Evolutionary conservation across 805 yeast species (phyloP), one percentile per base, ranked within the genome.

Genomic region (Yamadazyma sp.): DNA sequence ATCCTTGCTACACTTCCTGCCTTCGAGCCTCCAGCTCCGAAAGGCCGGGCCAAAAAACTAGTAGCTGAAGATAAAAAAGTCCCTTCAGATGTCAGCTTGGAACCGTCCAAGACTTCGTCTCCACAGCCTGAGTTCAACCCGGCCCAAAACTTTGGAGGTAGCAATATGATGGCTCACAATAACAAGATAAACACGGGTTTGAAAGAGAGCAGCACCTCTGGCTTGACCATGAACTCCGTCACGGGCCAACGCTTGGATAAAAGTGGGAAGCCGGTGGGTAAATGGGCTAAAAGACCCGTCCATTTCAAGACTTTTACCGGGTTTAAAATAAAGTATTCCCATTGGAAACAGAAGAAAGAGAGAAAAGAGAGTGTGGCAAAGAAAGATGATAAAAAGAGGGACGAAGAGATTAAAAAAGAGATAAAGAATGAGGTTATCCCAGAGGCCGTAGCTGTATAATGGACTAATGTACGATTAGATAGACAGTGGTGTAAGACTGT

Each of bases 241-340:
- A 49, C 48, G 12, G 53, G 52, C 28, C 44, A 43, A 10, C 41
- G 50, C 0, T 53, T 67, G 32, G 71, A 67, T 41, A 62, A 57
- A 36, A 52, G 64, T 9, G 71, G 71, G 6, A 54, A 45, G 32
- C 67, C 69, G 17, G 45, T 47, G 12, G 53, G 43, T 35, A 57
- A 47, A 40, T 68, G 72, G 72, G 52, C 46, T 18, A 65, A 66
- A 43, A 52, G 51, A 15, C 54, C 64, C 2, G 38, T 56, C 8
- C 53, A 55, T 37, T 65, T 67, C 50, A 68, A 68, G 57, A 64
- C 73, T 1, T 68, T 68, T 47, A 62, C 64, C 30, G 74, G 74
- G 9, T 68, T 62, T 50, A 66, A 65, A 46, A 57, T 65, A 9
- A 52, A 52, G 31, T 53, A 60, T 38, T 41, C 43, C 1, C 38